Evolutionary conservation across 2,329 filamentous ascomycete genomes (phyloP).

Genomic region (Cladosporium austrohemisphaericum): DNA sequence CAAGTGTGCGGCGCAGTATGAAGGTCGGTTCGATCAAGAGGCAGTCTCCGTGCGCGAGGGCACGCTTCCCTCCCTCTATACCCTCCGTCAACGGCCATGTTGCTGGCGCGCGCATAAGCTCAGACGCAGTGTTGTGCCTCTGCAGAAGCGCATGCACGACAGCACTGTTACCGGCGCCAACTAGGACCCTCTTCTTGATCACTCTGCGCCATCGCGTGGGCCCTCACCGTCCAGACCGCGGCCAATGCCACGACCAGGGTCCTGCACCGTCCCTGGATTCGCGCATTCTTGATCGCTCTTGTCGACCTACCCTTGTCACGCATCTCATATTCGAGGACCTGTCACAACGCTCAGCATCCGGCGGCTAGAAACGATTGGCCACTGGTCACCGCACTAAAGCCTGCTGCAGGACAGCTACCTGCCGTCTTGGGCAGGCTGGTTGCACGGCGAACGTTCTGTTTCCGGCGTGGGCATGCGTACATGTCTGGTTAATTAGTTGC

Average conservation of each 20-base stretch:
- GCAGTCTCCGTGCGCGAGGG: conserved; percentile 38
- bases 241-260: conserved; percentile 19
- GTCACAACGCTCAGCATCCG: conserved; percentile 10
- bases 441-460: conserved; percentile 1
- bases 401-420: conserved; percentile 13
- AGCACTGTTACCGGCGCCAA: conserved; percentile 25
- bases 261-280: conserved; percentile 19
- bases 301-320: conserved; percentile 7
- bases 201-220: conserved; percentile 16
- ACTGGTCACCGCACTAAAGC: conserved; percentile 8
- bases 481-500: conserved; percentile 11
- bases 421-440: conserved; percentile 9
- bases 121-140: conserved; percentile 28
- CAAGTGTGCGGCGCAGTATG: conserved; percentile 21
- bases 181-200: conserved; percentile 14
- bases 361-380: conserved; percentile 21
- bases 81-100: conserved; percentile 24
- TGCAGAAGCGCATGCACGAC: conserved; percentile 20
- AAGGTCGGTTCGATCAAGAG: conserved; percentile 30
- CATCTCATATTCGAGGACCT: conserved; percentile 11
- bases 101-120: conserved; percentile 34
- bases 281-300: conserved; percentile 14
- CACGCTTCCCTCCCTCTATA: conserved; percentile 45
- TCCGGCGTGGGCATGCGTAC: not conserved
- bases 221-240: conserved; percentile 14